Percentiles rank a stretch among this genome's conserved stretches.
Conservation (phyloP, 805 yeast genomes). For the Candida tammaniensis region DNA sequence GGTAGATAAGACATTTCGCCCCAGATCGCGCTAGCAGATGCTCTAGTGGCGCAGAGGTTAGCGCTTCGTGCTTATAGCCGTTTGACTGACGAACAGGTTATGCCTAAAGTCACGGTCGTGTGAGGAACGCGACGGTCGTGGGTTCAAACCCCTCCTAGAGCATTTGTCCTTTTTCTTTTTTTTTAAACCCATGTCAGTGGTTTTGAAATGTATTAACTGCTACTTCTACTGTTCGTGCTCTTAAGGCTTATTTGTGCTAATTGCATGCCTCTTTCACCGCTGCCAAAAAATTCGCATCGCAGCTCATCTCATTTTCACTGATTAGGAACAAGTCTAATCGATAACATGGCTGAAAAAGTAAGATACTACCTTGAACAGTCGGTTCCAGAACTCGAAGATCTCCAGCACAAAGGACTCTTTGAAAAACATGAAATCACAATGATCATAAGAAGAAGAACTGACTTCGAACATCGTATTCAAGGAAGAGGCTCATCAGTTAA, state of each 20-base stretch:
- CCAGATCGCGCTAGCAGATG: constrained; percentile 14
- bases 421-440: constrained; percentile 75
- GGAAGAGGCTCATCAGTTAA: constrained; percentile 77
- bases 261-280: no score
- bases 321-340: no score
- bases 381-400: constrained; percentile 90
- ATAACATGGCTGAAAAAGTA: constrained; percentile 39
- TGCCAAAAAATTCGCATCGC: no score
- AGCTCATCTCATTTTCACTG: constrained; percentile 15
- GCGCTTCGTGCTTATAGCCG: constrained; percentile 56
- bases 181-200: neutral
- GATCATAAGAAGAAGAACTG: constrained; percentile 91
- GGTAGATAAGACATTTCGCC: neutral
- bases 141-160: constrained; percentile 55
- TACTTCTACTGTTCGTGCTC: neutral
- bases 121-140: constrained; percentile 57
- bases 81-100: constrained; percentile 40
- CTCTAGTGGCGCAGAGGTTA: constrained; percentile 54
- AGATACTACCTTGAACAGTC: constrained; percentile 62
- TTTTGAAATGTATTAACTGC: neutral
- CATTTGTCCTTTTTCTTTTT: constrained; percentile 38
- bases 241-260: no score
- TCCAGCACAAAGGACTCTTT: constrained; percentile 76
- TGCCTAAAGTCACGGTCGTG: constrained; percentile 51
- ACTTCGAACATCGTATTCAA: constrained; percentile 85